Conservation (phyloP, 169 alveolate genomes). For the Hepatocystis sp. region DNA sequence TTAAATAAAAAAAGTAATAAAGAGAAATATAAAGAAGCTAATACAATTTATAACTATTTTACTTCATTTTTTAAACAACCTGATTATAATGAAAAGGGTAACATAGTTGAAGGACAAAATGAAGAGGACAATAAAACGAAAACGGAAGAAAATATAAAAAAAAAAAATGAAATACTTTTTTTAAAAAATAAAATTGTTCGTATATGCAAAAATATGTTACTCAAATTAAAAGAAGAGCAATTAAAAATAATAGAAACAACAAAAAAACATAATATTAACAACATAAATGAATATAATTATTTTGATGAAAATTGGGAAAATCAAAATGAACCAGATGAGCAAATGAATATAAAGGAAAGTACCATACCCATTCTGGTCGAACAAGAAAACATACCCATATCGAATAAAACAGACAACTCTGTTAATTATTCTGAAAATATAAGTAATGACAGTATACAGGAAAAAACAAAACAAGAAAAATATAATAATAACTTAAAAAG, state of each 20-base stretch:
- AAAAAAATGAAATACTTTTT: constrained; percentile 26
- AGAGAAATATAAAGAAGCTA: constrained; percentile 59
- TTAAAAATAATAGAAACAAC: constrained; percentile 16
- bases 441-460: no score
- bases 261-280: not conserved
- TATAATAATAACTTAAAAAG: no score
- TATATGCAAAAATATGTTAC: constrained; percentile 42
- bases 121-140: not conserved
- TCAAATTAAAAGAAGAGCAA: constrained; percentile 71
- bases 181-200: constrained; percentile 49
- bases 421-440: no score
- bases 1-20: constrained; percentile 33
- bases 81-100: constrained; percentile 8
- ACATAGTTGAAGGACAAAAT: not conserved
- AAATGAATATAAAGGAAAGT: no score
- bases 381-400: no score
- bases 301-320: not conserved
- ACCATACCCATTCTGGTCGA: no score
- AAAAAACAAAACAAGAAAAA: no score
- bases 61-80: constrained; percentile 46
- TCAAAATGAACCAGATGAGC: not conserved
- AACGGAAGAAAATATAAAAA: not conserved
- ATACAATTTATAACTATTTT: constrained; percentile 51
- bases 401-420: no score
- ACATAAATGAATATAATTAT: no score